A percentile compares a stretch with the other conserved stretches of the same genome.
phyloP scores from a whole-genome alignment of 129 eudicot species.

The Escallonia herrerae region DNA sequence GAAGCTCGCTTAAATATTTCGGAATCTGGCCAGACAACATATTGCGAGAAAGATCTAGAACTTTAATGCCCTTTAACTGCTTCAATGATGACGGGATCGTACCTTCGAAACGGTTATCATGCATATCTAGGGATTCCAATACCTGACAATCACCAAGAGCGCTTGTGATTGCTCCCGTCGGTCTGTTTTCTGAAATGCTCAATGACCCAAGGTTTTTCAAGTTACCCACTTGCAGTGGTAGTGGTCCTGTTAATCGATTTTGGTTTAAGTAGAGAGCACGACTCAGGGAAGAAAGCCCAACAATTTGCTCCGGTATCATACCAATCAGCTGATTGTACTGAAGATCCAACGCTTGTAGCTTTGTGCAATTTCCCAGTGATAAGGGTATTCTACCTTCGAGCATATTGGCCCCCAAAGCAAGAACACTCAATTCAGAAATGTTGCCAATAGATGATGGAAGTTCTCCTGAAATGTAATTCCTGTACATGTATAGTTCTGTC shows the following conservation, averaged over 20 bases:
- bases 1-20: background rate
- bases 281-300: slow-evolving; percentile 18
- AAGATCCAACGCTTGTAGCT: slow-evolving; percentile 14
- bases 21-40: background rate
- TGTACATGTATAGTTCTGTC: background rate
- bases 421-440: background rate
- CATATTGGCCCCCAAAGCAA: background rate
- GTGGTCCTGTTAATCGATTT: slow-evolving; percentile 22
- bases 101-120: too few relatives aligned
- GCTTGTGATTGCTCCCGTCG: background rate
- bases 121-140: background rate
- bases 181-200: slow-evolving; percentile 9
- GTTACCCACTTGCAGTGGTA: slow-evolving; percentile 25
- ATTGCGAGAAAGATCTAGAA: background rate
- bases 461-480: background rate
- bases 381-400: slow-evolving; percentile 22
- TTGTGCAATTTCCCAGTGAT: slow-evolving; percentile 23
- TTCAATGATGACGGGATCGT: background rate
- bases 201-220: slow-evolving; percentile 17
- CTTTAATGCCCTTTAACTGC: background rate
- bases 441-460: background rate
- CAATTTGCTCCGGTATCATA: slow-evolving; percentile 20
- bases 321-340: slow-evolving; percentile 22
- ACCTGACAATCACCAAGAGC: background rate
- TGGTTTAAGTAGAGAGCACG: slow-evolving; percentile 13